A percentile compares a stretch with the other conserved stretches of the same genome.
Evolutionary conservation across 169 alveolate genomes (phyloP).

Genomic region (Cryptosporidium muris): DNA sequence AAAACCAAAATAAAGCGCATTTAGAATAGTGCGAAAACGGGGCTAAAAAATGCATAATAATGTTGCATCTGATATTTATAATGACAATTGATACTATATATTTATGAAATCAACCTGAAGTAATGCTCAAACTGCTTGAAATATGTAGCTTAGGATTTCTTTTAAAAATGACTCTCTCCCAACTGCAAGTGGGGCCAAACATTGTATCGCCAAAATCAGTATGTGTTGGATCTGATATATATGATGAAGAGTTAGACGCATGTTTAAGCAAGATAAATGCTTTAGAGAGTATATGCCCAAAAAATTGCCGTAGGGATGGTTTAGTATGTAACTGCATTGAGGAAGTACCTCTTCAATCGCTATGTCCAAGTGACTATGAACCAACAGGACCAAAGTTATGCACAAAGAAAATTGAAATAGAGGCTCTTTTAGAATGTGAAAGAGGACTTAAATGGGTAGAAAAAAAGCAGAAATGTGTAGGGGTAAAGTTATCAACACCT

Average conservation of each 20-base stretch:
- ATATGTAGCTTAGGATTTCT: too few species aligned
- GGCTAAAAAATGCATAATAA: too few species aligned
- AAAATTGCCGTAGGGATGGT: conserved; percentile 51
- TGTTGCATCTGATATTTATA: too few species aligned
- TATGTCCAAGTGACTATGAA: conserved; percentile 56
- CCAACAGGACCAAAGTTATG: conserved; percentile 9
- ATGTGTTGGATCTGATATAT: conserved; percentile 31
- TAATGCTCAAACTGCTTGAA: too few species aligned
- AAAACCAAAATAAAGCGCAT: too few species aligned
- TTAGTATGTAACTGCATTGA: conserved; percentile 57
- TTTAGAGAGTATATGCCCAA: conserved; percentile 29
- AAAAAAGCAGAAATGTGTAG: conserved; percentile 38
- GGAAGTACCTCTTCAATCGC: conserved; percentile 42
- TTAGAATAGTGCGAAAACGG: too few species aligned
- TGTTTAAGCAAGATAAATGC: conserved; percentile 55
- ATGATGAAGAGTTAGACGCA: conserved; percentile 54
- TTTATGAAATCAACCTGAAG: too few species aligned
- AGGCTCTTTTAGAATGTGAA: conserved; percentile 55
- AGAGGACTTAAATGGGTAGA: conserved; percentile 70
- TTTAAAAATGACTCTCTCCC: background rate
- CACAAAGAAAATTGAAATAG: conserved; percentile 24
- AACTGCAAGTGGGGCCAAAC: background rate
- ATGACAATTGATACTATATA: too few species aligned
- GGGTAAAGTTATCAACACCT: conserved; percentile 51
- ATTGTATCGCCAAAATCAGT: conserved; percentile 49